Evolutionary conservation across 768 basidiomycete genomes (phyloP), one percentile per base, ranked within the genome.

Genomic region (Boletus pseudopeckii): DNA sequence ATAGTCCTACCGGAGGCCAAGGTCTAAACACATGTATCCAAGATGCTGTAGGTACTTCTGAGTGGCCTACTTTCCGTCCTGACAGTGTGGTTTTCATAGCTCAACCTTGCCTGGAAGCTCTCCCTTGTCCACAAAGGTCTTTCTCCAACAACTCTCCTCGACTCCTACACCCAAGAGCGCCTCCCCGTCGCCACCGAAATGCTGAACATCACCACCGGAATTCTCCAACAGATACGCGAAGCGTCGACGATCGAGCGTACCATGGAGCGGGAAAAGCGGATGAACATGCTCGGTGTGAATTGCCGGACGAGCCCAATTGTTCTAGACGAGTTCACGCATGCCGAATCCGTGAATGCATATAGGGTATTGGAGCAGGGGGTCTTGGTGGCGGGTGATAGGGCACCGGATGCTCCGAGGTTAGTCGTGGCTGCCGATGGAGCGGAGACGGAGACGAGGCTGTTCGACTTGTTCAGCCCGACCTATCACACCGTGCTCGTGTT

Each of bases 61-160:
- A 49, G 58, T 50, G 13, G 6, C 9, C 4, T 32, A 3, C 17
- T 39, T 38, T 30, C 18, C 41, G 7, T 17, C 7, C 48, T 49
- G 26, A 51, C 9, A 17, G 3, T n/a, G 2, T 41, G 17, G 5
- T 42, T 47, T 46, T 53, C 1, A 28, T 14, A 78, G 74, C 62
- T 70, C 58, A 79, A 80, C 55, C 60, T 80, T 1, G 68, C 63
- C 0, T 78, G 76, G 79, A 80, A 80, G 54, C 57, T 80, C 10
- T 66, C 77, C 3, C 66, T 77, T 5, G 77, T 77, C 13, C 48
- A 67, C 34, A 76, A 75, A 48, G 67, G 70, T 2, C 56, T 73
- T 32, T 67, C 77, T 3, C 61, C 71, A 5, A 54, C 47, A 0
- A 53, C 68, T 5, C 67, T 80, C 17, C 73, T 80, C 6, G 64